phyloP scores from a whole-genome alignment of 352 stramenopile genomes.

The Aphanomyces astaci region DNA sequence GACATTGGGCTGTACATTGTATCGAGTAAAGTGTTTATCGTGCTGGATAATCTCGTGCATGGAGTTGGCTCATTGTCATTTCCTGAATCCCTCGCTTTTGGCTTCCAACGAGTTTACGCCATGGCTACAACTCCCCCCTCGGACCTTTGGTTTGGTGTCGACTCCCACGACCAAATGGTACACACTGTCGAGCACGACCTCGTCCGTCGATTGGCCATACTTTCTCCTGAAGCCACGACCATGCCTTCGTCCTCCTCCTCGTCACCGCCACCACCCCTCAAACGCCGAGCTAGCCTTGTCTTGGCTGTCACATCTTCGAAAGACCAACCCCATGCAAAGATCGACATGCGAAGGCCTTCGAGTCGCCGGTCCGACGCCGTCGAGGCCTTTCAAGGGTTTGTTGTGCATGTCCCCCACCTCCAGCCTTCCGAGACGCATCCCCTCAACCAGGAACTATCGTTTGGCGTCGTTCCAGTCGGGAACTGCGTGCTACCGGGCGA shows the following conservation, averaged over 20 bases:
- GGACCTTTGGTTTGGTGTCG: constrained; percentile 10
- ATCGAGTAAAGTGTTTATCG: constrained; percentile 7
- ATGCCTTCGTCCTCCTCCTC: too few relatives aligned
- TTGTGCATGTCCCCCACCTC: background rate
- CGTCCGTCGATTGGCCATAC: background rate
- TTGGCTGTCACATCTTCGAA: background rate
- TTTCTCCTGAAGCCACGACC: too few relatives aligned
- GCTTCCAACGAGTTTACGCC: constrained; percentile 6
- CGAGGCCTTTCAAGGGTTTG: constrained; percentile 6
- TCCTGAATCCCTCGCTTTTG: constrained; percentile 12
- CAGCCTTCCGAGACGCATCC: background rate
- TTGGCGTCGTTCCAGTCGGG: background rate
- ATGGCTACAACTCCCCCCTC: background rate
- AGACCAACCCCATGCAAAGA: background rate
- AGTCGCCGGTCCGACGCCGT: background rate
- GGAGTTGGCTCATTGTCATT: background rate
- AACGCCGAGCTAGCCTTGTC: constrained; percentile 1
- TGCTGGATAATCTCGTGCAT: constrained; percentile 3
- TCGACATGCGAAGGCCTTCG: background rate
- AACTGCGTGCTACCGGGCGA: background rate
- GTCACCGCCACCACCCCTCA: background rate
- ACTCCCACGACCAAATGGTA: constrained; percentile 2
- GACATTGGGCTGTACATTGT: constrained; percentile 8
- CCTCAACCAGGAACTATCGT: background rate
- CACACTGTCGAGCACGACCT: constrained; percentile 5